A percentile compares a stretch with the other conserved stretches of the same genome.
Evolutionary conservation across 768 basidiomycete species (phyloP).

Genomic region (Sporobolomyces pararoseus): DNA sequence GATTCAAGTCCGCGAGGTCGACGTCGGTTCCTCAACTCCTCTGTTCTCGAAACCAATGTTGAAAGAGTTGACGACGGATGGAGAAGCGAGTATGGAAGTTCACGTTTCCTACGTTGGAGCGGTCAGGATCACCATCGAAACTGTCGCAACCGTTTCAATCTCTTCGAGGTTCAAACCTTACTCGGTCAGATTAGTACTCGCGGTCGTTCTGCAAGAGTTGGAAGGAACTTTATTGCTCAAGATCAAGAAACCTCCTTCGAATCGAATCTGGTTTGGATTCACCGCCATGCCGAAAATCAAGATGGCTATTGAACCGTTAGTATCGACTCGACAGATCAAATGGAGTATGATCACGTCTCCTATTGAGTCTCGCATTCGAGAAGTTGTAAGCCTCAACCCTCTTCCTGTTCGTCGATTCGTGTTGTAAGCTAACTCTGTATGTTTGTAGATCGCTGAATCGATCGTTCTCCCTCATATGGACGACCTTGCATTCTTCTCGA

Average conservation of each 20-base stretch:
- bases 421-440: too few species aligned
- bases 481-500: constrained; percentile 93
- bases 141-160: constrained; percentile 71
- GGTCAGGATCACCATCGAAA: constrained; percentile 81
- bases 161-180: constrained; percentile 83
- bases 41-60: constrained; percentile 95
- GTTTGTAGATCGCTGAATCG: constrained; percentile 76
- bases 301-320: constrained; percentile 84
- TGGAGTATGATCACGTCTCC: constrained; percentile 87
- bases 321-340: constrained; percentile 88
- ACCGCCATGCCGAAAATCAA: constrained; percentile 82
- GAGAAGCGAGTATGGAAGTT: constrained; percentile 84
- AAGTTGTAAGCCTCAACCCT: constrained; percentile 63
- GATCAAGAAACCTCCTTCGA: constrained; percentile 89
- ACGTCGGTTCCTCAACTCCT: constrained; percentile 76
- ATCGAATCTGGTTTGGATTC: constrained; percentile 88
- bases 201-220: constrained; percentile 78
- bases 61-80: constrained; percentile 91
- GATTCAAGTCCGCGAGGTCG: constrained; percentile 79
- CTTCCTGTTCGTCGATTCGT: too few species aligned
- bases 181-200: constrained; percentile 80
- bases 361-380: constrained; percentile 81
- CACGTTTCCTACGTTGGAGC: constrained; percentile 80
- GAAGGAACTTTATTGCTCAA: constrained; percentile 81
- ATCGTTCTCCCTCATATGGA: constrained; percentile 98